These are phyloP conservation scores for Venturia oleaginea DNA, from an alignment of 2,329 filamentous ascomycete species.

Conservation along the genomic window DNA sequence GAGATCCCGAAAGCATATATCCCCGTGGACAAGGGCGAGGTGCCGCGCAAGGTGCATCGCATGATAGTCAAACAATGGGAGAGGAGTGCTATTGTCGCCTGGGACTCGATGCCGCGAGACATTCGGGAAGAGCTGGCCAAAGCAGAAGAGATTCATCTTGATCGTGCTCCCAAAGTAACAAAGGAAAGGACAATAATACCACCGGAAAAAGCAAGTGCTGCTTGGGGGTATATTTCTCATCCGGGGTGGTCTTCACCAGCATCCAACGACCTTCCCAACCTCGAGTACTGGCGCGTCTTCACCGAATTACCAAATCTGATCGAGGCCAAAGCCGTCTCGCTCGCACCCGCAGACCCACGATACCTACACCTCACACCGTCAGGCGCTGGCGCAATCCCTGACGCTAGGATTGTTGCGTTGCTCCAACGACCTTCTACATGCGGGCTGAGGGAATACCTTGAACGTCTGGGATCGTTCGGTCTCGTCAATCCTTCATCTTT, in stretches of 20 bases:
- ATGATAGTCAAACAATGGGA: constrained; percentile 66
- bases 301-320: constrained; percentile 80
- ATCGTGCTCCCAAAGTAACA: constrained; percentile 4
- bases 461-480: constrained; percentile 57
- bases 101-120: constrained; percentile 63
- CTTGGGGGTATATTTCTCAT: constrained; percentile 80
- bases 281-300: constrained; percentile 78
- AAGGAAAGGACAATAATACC: constrained; percentile 22
- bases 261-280: constrained; percentile 61
- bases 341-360: constrained; percentile 55
- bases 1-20: constrained; percentile 82
- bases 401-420: constrained; percentile 58
- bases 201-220: constrained; percentile 35
- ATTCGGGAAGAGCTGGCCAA: constrained; percentile 31
- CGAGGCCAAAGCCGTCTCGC: constrained; percentile 84
- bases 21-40: constrained; percentile 76
- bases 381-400: constrained; percentile 37
- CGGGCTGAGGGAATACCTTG: constrained; percentile 71
- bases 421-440: constrained; percentile 63
- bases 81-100: constrained; percentile 72
- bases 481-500: constrained; percentile 48
- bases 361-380: constrained; percentile 20
- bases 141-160: constrained; percentile 18
- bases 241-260: constrained; percentile 80
- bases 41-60: constrained; percentile 62